Evolutionary conservation across 1,139 yeast species (phyloP), one percentile per base, ranked within the genome.

Genomic region (Taphrina communis): DNA sequence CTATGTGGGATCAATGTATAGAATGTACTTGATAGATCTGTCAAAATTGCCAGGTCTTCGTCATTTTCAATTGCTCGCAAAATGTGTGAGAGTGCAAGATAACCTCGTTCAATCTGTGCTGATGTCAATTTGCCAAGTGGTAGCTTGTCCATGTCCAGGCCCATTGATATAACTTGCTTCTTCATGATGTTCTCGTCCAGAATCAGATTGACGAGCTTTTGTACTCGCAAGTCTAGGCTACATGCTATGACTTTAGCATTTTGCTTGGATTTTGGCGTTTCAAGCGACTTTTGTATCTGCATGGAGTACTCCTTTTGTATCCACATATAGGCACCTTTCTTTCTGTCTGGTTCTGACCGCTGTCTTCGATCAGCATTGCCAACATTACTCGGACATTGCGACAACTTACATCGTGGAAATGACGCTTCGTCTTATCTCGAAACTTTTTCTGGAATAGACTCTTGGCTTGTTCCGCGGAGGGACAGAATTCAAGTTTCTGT

Each of bases 51-150:
- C 9, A 48, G 38, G 21, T 39, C 41, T 3, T 25, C 51, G 3
- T 35, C 59, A 8, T 25, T 31, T 11, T 39, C 58, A 25, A 61
- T 39, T 11, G 56, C 66, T 12, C 31, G 41, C 25, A 42, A 17
- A 17, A 61, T 38, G 7, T 52, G 51, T 21, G 66, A 36, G 7
- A 61, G 41, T n/a, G 53, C 53, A 17, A 39, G 19, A 31, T 21
- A 61, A 8, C 66, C 66, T 25, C 41, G 51, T 7, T 42, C 51
- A 39, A 61, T 61, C 19, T 61, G 66, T 51, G 42, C 38, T 41
- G 41, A 51, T n/a, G 66, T 61, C 52, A 61, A 41, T n/a, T 53
- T 41, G 19, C 66, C 66, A 8, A 61, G 59, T 9, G 66, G 66
- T 6, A 61, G 52, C 38, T 61, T 38, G 14, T 52, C 39, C 19